Evolutionary conservation across 352 stramenopile genomes (phyloP), one percentile per base, ranked within the genome.

Genomic region (Phytophthora multivora): DNA sequence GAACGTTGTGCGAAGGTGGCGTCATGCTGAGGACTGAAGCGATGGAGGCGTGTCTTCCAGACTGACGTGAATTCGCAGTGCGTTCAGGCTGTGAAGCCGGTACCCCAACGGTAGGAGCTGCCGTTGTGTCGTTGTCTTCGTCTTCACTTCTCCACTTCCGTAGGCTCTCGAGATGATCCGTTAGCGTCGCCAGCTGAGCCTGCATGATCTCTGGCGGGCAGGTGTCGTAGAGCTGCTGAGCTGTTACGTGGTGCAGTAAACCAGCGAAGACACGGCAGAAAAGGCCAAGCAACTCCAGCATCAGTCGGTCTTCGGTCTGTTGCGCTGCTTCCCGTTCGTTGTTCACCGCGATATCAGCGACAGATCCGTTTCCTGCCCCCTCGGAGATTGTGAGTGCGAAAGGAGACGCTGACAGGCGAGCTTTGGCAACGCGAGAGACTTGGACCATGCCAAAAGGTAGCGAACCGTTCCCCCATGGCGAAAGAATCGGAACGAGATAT

Each of bases 391-490:
- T 72, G 19, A 75, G 48, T 18, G 54, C 61, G 23, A 73, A 60
- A 9, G 59, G 47, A 26, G 63, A 69, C 35, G 66, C 35, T 8
- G 55, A 63, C 18, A 73, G 31, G 0, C 49, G 54, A 31, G 63
- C 59, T 13, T 63, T 66, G 10, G 69, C 64, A 9, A 75, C 75
- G 5, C 81, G 75, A 36, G 81, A 73, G 15, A 90, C 79, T 54
- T 93, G 82, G 15, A 93, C 63, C 59, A 93, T 79, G 2, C 84
- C 82, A 21, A 91, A 75, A 3, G 80, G 75, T 1, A 70, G 49
- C 0, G 72, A 53, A 9, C 38, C 50, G 4, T 66, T 52, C 1
- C 65, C 56, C 80, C 79, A 90, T 1, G 76, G 72, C 12, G 82
- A 88, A 6, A 66, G 48, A 51, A 90, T 91, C 4, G 79, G 69